phyloP scores from a whole-genome alignment of 805 yeast species.

The Saturnispora halmiae region DNA sequence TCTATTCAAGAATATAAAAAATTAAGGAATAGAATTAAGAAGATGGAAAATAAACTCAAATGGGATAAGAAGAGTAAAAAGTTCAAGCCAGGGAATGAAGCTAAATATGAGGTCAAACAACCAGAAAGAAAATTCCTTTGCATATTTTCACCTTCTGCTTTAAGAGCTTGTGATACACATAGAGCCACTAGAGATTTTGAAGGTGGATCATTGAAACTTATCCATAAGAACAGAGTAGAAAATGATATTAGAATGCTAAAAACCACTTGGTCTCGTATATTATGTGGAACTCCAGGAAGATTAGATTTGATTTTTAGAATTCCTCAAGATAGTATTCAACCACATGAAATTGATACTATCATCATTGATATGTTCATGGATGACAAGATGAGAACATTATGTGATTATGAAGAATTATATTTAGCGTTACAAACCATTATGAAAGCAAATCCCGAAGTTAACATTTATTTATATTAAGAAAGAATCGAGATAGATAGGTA shows the following conservation, averaged over 20 bases:
- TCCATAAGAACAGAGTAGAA: slow-evolving; percentile 62
- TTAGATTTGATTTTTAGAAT: slow-evolving; percentile 25
- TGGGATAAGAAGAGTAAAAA: slow-evolving; percentile 22
- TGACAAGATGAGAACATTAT: slow-evolving; percentile 47
- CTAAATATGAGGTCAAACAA: slow-evolving; percentile 12
- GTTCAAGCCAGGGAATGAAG: slow-evolving; percentile 12
- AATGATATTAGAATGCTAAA: slow-evolving; percentile 46
- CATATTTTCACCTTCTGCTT: slow-evolving; percentile 63
- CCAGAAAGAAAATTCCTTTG: slow-evolving; percentile 38
- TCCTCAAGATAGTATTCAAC: slow-evolving; percentile 24
- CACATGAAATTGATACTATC: slow-evolving; percentile 41
- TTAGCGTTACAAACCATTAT: slow-evolving; percentile 33
- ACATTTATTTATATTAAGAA: slow-evolving; percentile 42
- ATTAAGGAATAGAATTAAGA: slow-evolving; percentile 24
- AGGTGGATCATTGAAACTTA: slow-evolving; percentile 54
- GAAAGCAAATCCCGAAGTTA: slow-evolving; percentile 31
- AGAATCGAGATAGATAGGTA: not conserved
- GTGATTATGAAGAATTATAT: slow-evolving; percentile 46
- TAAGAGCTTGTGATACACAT: slow-evolving; percentile 79
- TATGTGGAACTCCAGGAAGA: slow-evolving; percentile 60
- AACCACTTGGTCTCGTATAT: slow-evolving; percentile 39
- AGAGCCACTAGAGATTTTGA: slow-evolving; percentile 44
- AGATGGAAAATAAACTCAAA: slow-evolving; percentile 19
- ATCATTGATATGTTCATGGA: slow-evolving; percentile 58
- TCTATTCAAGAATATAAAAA: slow-evolving; percentile 20